Base-by-base conservation (phyloP, 179 eudicot species). In the Silene vulgaris region DNA sequence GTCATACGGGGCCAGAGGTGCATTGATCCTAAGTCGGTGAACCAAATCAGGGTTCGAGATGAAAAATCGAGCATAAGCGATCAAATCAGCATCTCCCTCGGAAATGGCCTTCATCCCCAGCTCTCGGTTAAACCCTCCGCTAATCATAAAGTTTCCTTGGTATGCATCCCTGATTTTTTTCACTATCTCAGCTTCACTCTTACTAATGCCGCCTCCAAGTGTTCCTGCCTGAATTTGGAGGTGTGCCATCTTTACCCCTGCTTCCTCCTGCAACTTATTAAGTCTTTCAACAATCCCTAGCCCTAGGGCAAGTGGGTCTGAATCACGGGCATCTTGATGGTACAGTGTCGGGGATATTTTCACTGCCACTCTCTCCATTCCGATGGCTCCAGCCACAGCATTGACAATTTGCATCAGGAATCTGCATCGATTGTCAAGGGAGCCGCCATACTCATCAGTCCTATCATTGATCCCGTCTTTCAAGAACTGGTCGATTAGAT, bases 41-140 rank as follows among this genome's bases (percentile, higher is more conserved):
- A 90, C 92, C 78, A 94, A 82, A 80, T 94, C 97, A 2, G 97
- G 97, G 80, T 90, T 94, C 0, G 97, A 81, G 75, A 94, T 81
- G 64, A 92, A 94, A 64, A 81, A 77, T 3, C 96, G 78, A 4
- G 96, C 98, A 73, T 80, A 94, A 2, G 91, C 87, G 56, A 92
- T 86, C 81, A 92, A 82, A 81, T 94, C 96, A 20, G 96, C 92
- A 79, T 89, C 88, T 3, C 92, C 94, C 75, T 80, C 77, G 29
- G 85, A 87, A 73, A 91, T 82, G 43, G 92, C 92, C 71, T 87
- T 83, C 29, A 84, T 81, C 60, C 90, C 97, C 1, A 89, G 83
- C 69, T 85, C 86, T 72, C 83, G 79, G 6, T 85, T 82, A 76
- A 72, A 90, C 30, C 97, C 97, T 17, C 97, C 98, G 26, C 87